Evolutionary conservation across 2,329 filamentous ascomycete genomes (phyloP).

Genomic region (Ophiostoma ulmi): DNA sequence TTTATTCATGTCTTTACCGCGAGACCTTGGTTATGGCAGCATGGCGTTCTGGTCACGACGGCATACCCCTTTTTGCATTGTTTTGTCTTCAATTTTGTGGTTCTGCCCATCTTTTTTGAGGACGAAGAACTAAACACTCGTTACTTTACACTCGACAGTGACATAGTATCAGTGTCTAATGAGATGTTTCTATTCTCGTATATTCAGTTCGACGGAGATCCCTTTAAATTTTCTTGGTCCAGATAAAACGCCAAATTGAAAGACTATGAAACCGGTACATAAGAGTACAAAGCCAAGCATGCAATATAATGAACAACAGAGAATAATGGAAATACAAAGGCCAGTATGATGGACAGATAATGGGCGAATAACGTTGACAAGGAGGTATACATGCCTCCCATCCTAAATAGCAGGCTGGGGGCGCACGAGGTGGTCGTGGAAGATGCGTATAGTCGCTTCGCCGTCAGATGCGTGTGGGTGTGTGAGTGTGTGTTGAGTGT

Average conservation of each 20-base stretch:
- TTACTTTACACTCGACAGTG: background rate
- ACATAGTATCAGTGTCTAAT: background rate
- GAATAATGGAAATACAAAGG: background rate
- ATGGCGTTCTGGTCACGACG: constrained; percentile 9
- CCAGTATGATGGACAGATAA: background rate
- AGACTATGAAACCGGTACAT: constrained; percentile 10
- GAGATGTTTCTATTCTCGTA: background rate
- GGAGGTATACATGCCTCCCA: background rate
- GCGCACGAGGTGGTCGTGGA: background rate
- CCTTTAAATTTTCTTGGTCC: constrained; percentile 11
- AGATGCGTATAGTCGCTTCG: background rate
- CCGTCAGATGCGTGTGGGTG: background rate
- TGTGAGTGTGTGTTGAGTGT: background rate
- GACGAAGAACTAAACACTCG: too few relatives aligned
- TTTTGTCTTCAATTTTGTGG: background rate
- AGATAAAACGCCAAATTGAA: constrained; percentile 7
- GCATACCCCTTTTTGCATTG: background rate
- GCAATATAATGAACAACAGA: background rate
- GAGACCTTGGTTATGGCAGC: background rate
- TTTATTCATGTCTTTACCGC: background rate
- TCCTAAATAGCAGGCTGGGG: background rate
- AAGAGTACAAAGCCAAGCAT: constrained; percentile 8
- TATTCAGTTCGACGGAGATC: constrained; percentile 12
- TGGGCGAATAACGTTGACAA: background rate
- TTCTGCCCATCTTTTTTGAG: too few relatives aligned